A percentile compares a stretch with the other conserved stretches of the same genome.
Evolutionary conservation across 306 rosid species (phyloP).

Genomic region (Canavalia ensiformis): DNA sequence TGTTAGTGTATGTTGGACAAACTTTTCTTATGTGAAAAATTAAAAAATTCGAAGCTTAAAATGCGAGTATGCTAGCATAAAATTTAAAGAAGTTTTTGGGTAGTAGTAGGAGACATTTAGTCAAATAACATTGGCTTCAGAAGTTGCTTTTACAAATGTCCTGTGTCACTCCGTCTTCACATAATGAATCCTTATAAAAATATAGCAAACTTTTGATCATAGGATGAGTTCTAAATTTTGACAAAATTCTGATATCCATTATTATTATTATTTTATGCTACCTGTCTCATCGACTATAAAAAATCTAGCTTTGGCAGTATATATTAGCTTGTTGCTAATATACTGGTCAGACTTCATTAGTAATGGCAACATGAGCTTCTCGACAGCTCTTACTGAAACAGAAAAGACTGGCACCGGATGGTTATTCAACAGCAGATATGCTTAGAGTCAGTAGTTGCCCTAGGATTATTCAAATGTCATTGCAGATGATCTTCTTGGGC

Average conservation of each 20-base stretch:
- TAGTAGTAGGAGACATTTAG: no score
- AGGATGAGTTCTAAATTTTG: not conserved
- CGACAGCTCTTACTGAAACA: no score
- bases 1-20: constrained; percentile 5
- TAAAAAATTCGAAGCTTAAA: not conserved
- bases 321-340: not conserved
- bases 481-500: no score
- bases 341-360: not conserved
- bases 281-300: not conserved
- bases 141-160: not conserved
- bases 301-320: not conserved
- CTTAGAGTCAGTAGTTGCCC: no score
- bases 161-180: not conserved
- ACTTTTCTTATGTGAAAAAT: not conserved
- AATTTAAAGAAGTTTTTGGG: not conserved
- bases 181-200: no score
- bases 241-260: not conserved
- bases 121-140: not conserved
- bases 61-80: not conserved
- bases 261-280: constrained; percentile 2
- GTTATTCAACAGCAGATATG: no score
- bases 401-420: no score
- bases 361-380: not conserved
- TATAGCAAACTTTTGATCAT: no score
- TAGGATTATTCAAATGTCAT: no score